These are phyloP conservation scores for Porpolomopsis calyptriformis DNA, from an alignment of 768 basidiomycete genomes.

Conservation along the genomic window DNA sequence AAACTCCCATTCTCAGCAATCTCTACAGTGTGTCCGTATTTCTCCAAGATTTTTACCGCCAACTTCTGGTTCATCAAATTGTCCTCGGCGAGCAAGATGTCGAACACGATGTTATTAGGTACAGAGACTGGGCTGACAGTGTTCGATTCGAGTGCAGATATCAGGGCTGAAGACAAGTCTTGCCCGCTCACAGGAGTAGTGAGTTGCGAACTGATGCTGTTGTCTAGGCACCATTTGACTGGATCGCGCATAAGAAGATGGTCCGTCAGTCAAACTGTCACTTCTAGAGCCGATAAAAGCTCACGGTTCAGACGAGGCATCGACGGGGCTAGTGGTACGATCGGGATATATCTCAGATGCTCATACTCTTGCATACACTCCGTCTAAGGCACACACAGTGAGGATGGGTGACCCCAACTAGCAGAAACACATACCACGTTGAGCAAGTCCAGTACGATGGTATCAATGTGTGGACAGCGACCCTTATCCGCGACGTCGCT, in stretches of 20 bases:
- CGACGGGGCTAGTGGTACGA: slow-evolving; percentile 78
- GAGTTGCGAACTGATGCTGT: slow-evolving; percentile 90
- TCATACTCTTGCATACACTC: slow-evolving; percentile 87
- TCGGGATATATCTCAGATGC: slow-evolving; percentile 91
- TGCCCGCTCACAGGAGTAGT: slow-evolving; percentile 83
- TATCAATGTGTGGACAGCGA: slow-evolving; percentile 81
- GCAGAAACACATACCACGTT: slow-evolving; percentile 49
- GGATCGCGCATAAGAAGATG: slow-evolving; percentile 10
- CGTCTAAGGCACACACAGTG: slow-evolving; percentile 39
- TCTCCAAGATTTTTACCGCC: slow-evolving; percentile 93
- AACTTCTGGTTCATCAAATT: slow-evolving; percentile 94
- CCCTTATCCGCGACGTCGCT: slow-evolving; percentile 74
- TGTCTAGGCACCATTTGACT: slow-evolving; percentile 96
- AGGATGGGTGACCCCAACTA: neutral
- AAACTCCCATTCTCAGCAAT: slow-evolving; percentile 96
- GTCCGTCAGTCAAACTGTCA: slow-evolving; percentile 9
- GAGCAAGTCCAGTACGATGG: slow-evolving; percentile 89
- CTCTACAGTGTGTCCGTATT: slow-evolving; percentile 90
- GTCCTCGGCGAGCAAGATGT: slow-evolving; percentile 94
- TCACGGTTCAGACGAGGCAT: slow-evolving; percentile 66
- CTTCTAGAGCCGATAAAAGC: slow-evolving; percentile 16
- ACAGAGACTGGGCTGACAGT: slow-evolving; percentile 82
- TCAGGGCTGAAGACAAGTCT: slow-evolving; percentile 84
- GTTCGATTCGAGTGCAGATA: slow-evolving; percentile 90
- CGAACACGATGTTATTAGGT: slow-evolving; percentile 78